Evolutionary conservation across 768 basidiomycete genomes (phyloP), one percentile per base, ranked within the genome.

Genomic region (Lepiota brunneoincarnata): DNA sequence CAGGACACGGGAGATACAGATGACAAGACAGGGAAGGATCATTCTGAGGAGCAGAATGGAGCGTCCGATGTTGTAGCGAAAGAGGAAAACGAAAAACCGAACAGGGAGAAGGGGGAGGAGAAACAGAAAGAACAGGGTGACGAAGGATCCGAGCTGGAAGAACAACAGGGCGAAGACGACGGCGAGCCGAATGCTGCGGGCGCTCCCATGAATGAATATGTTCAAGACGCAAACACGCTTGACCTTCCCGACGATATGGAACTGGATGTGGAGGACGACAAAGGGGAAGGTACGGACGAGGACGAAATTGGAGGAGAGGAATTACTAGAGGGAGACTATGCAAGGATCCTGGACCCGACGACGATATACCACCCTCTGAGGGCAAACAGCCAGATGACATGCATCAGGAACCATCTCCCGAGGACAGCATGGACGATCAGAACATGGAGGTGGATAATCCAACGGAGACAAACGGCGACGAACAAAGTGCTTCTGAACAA

Each of bases 241-340:
- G 89, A 98, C 62, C 77, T 98, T 9, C 96, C 96, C 0, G 95
- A 98, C 31, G 85, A 93, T 58, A 75, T 96, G 70, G 74, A 92
- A 49, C 67, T 95, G 11, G 80, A 72, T 28, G 72, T 66, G 47
- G 73, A 73, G 4, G 62, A 66, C 44, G 69, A 72, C 26, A 21
- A 21, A 15, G 44, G 43, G 20, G 52, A 51, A 21, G 43, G 47
- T 34, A 36, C 46, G 10, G 38, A 46, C 14, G 59, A 53, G 51
- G 46, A 38, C 42, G 90, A 98, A 61, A 76, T 98, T 11, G 94
- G 93, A 68, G 74, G 90, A 49, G 69, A 94, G 6, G 80, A 72
- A 34, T 72, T 67, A 47, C 72, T 74, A 34, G 74, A 74, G 5
- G 49, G 68, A 72, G 35, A 35, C 28, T 20, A 36, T 37, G 41